Evolutionary conservation across 441 rosid genomes (phyloP).

Genomic region (Pelargonium myrrhifolium): DNA sequence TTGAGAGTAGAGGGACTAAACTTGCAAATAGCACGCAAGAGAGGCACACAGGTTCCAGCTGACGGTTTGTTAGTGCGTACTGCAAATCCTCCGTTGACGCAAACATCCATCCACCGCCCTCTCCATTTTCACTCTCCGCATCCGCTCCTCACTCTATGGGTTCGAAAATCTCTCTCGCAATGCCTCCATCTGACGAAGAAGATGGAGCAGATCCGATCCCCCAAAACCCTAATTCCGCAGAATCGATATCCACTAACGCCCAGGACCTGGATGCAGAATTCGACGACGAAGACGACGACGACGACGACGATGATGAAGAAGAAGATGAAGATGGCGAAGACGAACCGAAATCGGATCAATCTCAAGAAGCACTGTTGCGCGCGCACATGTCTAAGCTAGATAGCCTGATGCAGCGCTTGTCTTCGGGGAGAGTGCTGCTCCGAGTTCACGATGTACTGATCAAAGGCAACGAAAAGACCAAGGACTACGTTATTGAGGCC

Average conservation of each 20-base stretch:
- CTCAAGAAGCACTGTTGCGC: conserved; percentile 24
- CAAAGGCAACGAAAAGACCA: conserved; percentile 74
- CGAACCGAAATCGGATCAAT: conserved; percentile 22
- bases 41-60: background rate
- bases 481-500: conserved; percentile 65
- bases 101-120: background rate
- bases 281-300: conserved; percentile 22
- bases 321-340: conserved; percentile 27
- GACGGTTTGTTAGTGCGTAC: background rate
- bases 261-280: conserved; percentile 12
- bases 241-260: conserved; percentile 5
- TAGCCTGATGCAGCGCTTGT: conserved; percentile 43
- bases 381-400: conserved; percentile 35
- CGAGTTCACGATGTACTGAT: conserved; percentile 82
- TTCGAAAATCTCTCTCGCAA: conserved; percentile 11
- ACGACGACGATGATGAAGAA: conserved; percentile 21
- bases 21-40: no score
- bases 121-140: background rate
- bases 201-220: conserved; percentile 26
- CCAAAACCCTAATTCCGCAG: conserved; percentile 25
- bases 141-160: conserved; percentile 2
- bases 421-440: conserved; percentile 44
- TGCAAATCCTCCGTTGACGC: background rate
- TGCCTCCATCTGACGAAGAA: conserved; percentile 25
- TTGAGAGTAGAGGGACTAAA: no score